A percentile compares a stretch with the other conserved stretches of the same genome.
phyloP scores from a whole-genome alignment of 75 land plant species.

The Isoetes taiwanensis region DNA sequence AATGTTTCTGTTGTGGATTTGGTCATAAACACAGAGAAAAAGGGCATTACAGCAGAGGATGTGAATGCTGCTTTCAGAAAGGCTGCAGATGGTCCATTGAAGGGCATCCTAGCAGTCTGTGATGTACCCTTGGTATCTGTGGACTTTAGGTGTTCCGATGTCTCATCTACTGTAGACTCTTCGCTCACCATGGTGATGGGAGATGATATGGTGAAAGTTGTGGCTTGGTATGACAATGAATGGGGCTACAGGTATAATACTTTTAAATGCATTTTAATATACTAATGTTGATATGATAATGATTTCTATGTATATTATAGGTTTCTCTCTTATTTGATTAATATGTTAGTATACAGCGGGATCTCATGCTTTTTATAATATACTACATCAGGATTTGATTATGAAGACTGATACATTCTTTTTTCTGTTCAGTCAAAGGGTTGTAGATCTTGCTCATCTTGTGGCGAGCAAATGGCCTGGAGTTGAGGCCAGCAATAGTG shows the following conservation, averaged over 20 bases:
- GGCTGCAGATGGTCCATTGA: conserved; percentile 57
- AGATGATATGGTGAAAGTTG: conserved; percentile 92
- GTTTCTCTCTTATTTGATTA: too few species aligned
- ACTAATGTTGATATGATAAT: too few species aligned
- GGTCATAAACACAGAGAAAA: conserved; percentile 69
- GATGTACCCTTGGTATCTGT: conserved; percentile 83
- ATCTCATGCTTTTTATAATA: too few species aligned
- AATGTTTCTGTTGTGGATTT: conserved; percentile 92
- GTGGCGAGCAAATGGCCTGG: conserved; percentile 88
- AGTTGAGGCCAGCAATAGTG: conserved; percentile 13
- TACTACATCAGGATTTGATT: too few species aligned
- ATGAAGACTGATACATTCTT: background rate
- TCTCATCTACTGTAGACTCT: conserved; percentile 84
- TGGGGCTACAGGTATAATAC: conserved; percentile 96
- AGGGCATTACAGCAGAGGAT: conserved; percentile 71
- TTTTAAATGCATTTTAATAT: too few species aligned
- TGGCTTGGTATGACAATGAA: conserved; percentile 96
- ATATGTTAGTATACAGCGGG: background rate
- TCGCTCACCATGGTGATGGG: conserved; percentile 99
- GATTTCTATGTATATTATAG: too few species aligned
- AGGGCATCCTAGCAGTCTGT: conserved; percentile 79
- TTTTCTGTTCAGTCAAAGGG: conserved; percentile 43
- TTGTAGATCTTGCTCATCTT: conserved; percentile 77
- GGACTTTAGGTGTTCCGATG: conserved; percentile 83
- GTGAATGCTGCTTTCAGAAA: conserved; percentile 77